These are phyloP conservation scores for Myriosclerotinia curreyana DNA, from an alignment of 2,329 filamentous ascomycete genomes.

Conservation along the genomic window DNA sequence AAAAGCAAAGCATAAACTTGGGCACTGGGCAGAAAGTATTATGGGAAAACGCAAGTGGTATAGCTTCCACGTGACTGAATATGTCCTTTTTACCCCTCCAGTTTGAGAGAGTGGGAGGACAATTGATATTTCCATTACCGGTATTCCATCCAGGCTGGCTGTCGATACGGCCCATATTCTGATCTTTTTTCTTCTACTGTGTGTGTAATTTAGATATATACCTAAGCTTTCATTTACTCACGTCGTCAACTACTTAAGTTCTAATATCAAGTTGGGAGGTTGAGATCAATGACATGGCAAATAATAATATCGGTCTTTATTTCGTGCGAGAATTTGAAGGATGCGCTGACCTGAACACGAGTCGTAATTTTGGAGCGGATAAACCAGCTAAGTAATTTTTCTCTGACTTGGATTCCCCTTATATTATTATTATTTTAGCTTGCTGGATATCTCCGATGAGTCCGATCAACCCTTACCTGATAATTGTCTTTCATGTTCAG, in stretches of 20 bases:
- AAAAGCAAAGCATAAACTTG: too few species aligned
- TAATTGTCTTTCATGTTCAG: constrained; percentile 3
- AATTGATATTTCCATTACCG: background rate
- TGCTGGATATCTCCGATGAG: constrained; percentile 9
- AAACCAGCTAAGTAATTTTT: background rate
- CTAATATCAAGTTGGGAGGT: background rate
- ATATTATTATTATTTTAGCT: background rate
- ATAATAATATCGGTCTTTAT: too few species aligned
- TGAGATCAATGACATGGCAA: background rate
- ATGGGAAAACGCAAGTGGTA: background rate
- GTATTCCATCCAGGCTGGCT: background rate
- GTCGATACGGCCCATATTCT: constrained; percentile 5
- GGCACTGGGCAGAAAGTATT: background rate
- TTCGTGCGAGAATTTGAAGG: background rate
- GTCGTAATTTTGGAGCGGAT: background rate
- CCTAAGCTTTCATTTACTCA: background rate
- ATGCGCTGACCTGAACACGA: background rate
- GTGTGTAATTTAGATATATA: background rate
- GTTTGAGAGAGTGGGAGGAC: background rate
- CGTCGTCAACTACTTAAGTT: background rate
- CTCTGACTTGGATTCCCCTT: background rate
- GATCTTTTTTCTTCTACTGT: background rate
- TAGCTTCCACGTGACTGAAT: background rate
- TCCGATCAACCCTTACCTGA: background rate
- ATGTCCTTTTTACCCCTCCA: background rate